Evolutionary conservation across 495 filamentous ascomycete species (phyloP).

Genomic region (Talaromyces liani): DNA sequence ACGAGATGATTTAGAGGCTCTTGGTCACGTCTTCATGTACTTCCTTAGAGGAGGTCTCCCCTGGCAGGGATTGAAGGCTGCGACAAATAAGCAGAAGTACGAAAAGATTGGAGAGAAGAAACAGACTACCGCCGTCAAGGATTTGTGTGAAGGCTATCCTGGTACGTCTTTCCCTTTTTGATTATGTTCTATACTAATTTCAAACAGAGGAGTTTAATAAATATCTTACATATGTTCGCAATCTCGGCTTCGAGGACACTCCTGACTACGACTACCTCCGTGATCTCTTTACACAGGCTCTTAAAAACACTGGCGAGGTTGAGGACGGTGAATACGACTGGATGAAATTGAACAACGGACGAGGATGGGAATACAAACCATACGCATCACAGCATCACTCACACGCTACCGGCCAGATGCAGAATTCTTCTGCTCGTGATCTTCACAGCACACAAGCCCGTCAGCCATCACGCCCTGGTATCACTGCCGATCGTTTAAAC

Average conservation of each 20-base stretch:
- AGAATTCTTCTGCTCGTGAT: slow-evolving; percentile 70
- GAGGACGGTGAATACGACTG: slow-evolving; percentile 99
- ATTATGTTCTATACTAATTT: slow-evolving; percentile 4
- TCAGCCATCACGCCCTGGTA: slow-evolving; percentile 52
- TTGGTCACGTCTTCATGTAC: slow-evolving; percentile 99
- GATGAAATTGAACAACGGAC: slow-evolving; percentile 98
- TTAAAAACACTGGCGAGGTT: slow-evolving; percentile 88
- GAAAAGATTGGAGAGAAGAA: slow-evolving; percentile 99
- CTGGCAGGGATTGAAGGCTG: slow-evolving; percentile 98
- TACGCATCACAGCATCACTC: slow-evolving; percentile 70
- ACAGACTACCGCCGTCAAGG: slow-evolving; percentile 93
- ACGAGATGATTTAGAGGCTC: slow-evolving; percentile 89
- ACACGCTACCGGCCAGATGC: slow-evolving; percentile 65
- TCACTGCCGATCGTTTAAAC: slow-evolving; percentile 93
- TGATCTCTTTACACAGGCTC: slow-evolving; percentile 92
- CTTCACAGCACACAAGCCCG: slow-evolving; percentile 60
- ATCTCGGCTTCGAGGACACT: slow-evolving; percentile 96
- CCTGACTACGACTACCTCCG: slow-evolving; percentile 98
- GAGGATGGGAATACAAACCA: slow-evolving; percentile 89
- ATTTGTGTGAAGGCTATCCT: slow-evolving; percentile 92
- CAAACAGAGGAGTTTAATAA: slow-evolving; percentile 87
- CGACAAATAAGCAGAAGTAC: slow-evolving; percentile 99
- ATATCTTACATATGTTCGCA: slow-evolving; percentile 93
- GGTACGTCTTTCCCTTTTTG: slow-evolving; percentile 34
- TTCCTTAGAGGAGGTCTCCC: slow-evolving; percentile 93